Conservation (phyloP, 73 alveolate species). For the Paramecium biaurelia region DNA sequence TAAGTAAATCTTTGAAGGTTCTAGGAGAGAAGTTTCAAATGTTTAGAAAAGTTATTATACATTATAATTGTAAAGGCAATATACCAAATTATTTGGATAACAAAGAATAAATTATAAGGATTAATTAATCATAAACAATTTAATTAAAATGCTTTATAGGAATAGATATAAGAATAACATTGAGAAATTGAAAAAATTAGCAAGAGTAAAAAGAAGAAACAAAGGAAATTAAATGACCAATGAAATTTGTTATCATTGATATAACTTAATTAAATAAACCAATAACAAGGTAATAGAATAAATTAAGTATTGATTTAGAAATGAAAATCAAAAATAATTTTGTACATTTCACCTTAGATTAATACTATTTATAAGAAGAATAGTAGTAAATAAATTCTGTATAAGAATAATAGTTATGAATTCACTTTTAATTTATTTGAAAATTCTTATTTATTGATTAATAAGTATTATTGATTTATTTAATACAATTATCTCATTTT, state of each 20-base stretch:
- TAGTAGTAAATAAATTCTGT: constrained; percentile 21
- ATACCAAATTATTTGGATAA: background rate
- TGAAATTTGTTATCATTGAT: background rate
- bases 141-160: background rate
- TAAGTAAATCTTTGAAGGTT: background rate
- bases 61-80: background rate
- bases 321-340: background rate
- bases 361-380: background rate
- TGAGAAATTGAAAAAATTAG: background rate
- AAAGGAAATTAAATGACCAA: background rate
- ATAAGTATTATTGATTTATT: background rate
- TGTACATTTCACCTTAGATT: background rate
- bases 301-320: background rate
- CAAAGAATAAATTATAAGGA: background rate
- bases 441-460: background rate
- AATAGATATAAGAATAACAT: background rate
- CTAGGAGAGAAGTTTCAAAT: background rate
- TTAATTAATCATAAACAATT: background rate
- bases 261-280: background rate
- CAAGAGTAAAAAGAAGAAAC: background rate
- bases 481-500: background rate
- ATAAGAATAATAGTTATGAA: background rate
- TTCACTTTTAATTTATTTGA: background rate
- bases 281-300: background rate
- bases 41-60: background rate